A percentile compares a stretch with the other conserved stretches of the same genome.
Evolutionary conservation across 1,284 basidiomycete species (phyloP).

Genomic region (Ganoderma resinaceum): DNA sequence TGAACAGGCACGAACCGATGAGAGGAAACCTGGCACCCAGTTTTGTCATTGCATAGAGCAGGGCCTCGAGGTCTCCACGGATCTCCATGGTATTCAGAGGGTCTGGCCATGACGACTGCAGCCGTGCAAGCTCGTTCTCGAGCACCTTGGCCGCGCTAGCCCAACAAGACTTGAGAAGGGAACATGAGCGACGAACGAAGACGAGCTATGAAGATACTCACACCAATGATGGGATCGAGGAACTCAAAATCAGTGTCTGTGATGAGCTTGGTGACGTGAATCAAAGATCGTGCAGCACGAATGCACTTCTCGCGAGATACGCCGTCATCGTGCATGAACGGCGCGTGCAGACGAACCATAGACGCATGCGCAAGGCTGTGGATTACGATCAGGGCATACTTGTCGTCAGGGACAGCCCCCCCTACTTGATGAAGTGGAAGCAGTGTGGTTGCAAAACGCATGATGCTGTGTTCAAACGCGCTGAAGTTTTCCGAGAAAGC

Average conservation of each 20-base stretch:
- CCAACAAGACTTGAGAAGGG: conserved; percentile 66
- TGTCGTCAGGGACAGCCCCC: conserved; percentile 61
- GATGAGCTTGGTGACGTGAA: conserved; percentile 65
- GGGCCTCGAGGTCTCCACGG: conserved; percentile 63
- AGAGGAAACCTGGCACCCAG: conserved; percentile 66
- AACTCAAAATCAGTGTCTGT: conserved; percentile 69
- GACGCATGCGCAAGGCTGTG: conserved; percentile 74
- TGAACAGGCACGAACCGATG: conserved; percentile 49
- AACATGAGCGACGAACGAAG: conserved; percentile 12
- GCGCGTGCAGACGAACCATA: conserved; percentile 70
- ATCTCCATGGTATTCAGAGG: conserved; percentile 60
- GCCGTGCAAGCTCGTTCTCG: conserved; percentile 63
- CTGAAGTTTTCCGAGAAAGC: conserved; percentile 64
- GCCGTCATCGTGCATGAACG: conserved; percentile 64
- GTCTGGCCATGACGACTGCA: conserved; percentile 63
- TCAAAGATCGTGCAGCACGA: conserved; percentile 62
- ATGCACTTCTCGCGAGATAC: conserved; percentile 70
- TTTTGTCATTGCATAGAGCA: conserved; percentile 69
- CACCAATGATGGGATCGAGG: conserved; percentile 77
- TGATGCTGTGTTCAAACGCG: conserved; percentile 65
- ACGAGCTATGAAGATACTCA: conserved; percentile 45
- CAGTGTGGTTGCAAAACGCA: conserved; percentile 65
- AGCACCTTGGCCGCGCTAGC: conserved; percentile 69
- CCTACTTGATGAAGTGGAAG: conserved; percentile 71
- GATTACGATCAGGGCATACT: conserved; percentile 61